These are phyloP conservation scores for Nephelium lappaceum DNA, from an alignment of 345 rosid species.

Conservation along the genomic window DNA sequence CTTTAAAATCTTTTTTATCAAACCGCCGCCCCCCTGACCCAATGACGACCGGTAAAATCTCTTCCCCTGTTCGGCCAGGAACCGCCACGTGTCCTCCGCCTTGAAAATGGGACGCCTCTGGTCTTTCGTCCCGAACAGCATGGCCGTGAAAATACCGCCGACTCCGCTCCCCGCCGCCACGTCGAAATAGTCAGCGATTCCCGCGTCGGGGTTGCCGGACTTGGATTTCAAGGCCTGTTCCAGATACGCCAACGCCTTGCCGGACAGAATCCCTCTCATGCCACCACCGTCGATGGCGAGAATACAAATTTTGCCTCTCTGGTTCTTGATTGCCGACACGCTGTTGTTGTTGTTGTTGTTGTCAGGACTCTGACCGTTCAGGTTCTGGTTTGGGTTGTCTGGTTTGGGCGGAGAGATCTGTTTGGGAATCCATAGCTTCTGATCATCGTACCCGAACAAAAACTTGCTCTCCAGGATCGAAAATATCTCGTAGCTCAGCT, in stretches of 20 bases:
- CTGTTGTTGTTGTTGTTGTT: conserved; percentile 20
- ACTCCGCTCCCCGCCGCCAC: conserved; percentile 91
- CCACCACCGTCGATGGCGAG: conserved; percentile 86
- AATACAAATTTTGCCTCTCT: conserved; percentile 92
- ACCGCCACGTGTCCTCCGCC: conserved; percentile 94
- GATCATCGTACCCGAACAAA: conserved; percentile 84
- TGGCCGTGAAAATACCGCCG: conserved; percentile 90
- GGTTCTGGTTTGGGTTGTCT: conserved; percentile 10
- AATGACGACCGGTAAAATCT: conserved; percentile 48
- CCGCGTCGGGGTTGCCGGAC: conserved; percentile 87
- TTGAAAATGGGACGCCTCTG: conserved; percentile 63
- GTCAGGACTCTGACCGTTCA: not conserved
- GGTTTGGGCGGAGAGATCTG: conserved; percentile 43
- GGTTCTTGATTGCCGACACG: conserved; percentile 65
- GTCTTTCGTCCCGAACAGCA: conserved; percentile 85
- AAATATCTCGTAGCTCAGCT: conserved; percentile 96
- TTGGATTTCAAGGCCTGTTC: conserved; percentile 77
- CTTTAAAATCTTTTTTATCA: conserved; percentile 56
- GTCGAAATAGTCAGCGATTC: conserved; percentile 89
- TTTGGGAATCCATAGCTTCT: conserved; percentile 76
- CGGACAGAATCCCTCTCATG: conserved; percentile 85
- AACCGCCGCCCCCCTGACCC: conserved; percentile 26
- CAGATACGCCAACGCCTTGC: conserved; percentile 84
- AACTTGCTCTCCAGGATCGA: conserved; percentile 92
- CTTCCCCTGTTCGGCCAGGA: conserved; percentile 70